Conservation (phyloP, 352 stramenopile genomes). For the Aphanomyces astaci region DNA sequence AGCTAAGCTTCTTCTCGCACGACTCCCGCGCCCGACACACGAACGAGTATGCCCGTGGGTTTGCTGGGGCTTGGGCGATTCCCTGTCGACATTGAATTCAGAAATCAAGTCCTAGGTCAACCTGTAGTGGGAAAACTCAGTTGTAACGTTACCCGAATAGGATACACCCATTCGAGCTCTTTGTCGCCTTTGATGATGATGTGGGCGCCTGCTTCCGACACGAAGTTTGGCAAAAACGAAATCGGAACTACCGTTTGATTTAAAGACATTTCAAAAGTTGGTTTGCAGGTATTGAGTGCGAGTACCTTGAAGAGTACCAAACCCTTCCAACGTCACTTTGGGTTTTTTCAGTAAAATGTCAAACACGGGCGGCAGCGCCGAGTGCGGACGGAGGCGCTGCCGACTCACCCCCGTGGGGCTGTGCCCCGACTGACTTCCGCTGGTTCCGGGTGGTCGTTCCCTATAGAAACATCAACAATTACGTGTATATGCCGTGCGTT, state of each 20-base stretch:
- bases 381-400: neutral
- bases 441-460: neutral
- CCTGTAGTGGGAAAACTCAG: neutral
- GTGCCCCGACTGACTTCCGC: neutral
- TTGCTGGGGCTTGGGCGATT: constrained; percentile 54
- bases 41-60: constrained; percentile 49
- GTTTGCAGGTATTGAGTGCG: no score
- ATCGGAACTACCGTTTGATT: constrained; percentile 82
- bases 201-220: constrained; percentile 57
- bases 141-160: constrained; percentile 27
- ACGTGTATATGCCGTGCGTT: no score
- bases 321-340: constrained; percentile 73
- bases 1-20: constrained; percentile 50
- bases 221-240: constrained; percentile 73
- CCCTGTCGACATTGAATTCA: no score
- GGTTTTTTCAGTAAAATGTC: constrained; percentile 73
- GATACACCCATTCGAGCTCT: constrained; percentile 72
- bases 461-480: neutral
- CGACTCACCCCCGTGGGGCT: neutral
- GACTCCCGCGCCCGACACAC: constrained; percentile 59
- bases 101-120: no score
- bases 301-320: constrained; percentile 55
- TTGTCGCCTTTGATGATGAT: constrained; percentile 60
- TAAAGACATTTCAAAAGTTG: no score
- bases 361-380: constrained; percentile 35